A percentile compares a stretch with the other conserved stretches of the same genome.
Conservation (phyloP, 345 rosid species). For the Dimocarpus longan region DNA sequence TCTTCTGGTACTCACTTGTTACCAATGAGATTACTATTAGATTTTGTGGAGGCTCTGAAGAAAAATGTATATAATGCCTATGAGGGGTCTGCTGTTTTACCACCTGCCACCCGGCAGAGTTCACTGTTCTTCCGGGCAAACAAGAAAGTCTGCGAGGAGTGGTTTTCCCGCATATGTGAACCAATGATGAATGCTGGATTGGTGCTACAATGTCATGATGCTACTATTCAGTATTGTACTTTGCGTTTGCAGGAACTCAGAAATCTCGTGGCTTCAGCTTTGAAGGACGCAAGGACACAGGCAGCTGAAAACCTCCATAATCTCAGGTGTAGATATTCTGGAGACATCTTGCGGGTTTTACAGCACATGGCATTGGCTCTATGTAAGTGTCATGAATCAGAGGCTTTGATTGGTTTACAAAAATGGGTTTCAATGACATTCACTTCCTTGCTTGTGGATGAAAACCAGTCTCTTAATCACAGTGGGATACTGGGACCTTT, state of each 20-base stretch:
- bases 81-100: conserved; percentile 85
- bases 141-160: conserved; percentile 91
- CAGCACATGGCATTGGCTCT: conserved; percentile 72
- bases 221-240: conserved; percentile 78
- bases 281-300: conserved; percentile 68
- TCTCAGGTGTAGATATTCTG: conserved; percentile 50
- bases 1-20: conserved; percentile 88
- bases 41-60: conserved; percentile 89
- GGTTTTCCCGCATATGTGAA: conserved; percentile 97
- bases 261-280: conserved; percentile 47
- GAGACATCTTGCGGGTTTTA: conserved; percentile 67
- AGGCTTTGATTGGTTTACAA: conserved; percentile 74
- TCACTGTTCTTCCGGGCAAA: conserved; percentile 85
- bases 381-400: conserved; percentile 67
- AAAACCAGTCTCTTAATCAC: conserved; percentile 47
- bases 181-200: conserved; percentile 98
- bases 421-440: conserved; percentile 72
- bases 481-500: conserved; percentile 43
- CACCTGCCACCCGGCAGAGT: conserved; percentile 69
- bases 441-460: conserved; percentile 68
- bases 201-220: conserved; percentile 84
- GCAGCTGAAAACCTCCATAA: conserved; percentile 54
- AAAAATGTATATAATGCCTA: conserved; percentile 92
- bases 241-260: conserved; percentile 80
- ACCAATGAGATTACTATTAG: conserved; percentile 91